phyloP scores from a whole-genome alignment of 345 rosid species.

The Alliaria petiolata region DNA sequence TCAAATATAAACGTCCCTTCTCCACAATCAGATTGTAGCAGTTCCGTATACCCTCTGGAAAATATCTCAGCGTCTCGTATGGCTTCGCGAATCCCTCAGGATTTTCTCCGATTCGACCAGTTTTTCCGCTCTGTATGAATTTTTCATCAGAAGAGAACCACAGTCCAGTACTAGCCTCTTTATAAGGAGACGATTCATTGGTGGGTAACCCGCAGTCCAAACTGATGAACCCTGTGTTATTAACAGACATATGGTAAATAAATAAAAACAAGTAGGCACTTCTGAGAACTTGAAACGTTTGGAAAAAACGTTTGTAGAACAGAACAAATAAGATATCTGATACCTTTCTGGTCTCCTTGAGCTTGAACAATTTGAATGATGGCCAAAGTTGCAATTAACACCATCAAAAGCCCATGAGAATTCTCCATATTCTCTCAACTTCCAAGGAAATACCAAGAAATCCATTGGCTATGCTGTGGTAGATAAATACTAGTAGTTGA shows the following conservation, averaged over 20 bases:
- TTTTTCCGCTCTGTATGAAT: not conserved
- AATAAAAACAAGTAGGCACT: no score
- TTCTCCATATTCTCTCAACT: not conserved
- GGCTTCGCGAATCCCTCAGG: not conserved
- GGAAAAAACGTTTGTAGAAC: not conserved
- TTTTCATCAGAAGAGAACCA: not conserved
- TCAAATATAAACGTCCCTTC: slow-evolving; percentile 21
- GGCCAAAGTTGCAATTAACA: not conserved
- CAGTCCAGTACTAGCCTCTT: not conserved
- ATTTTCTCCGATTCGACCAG: not conserved
- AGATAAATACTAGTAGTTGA: no score
- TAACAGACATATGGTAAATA: not conserved
- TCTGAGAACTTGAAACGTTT: not conserved
- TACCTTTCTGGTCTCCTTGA: no score
- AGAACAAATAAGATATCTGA: not conserved
- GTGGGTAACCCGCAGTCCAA: not conserved
- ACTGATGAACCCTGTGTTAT: not conserved
- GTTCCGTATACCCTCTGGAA: slow-evolving; percentile 31
- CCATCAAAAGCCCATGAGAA: not conserved
- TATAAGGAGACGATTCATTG: not conserved
- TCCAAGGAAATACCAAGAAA: no score
- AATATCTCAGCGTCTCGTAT: not conserved
- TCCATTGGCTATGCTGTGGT: no score
- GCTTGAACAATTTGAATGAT: slow-evolving; percentile 10
- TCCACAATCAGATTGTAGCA: slow-evolving; percentile 30